A percentile compares a stretch with the other conserved stretches of the same genome.
phyloP scores from a whole-genome alignment of 306 rosid species.

The Vigna nakashimae region DNA sequence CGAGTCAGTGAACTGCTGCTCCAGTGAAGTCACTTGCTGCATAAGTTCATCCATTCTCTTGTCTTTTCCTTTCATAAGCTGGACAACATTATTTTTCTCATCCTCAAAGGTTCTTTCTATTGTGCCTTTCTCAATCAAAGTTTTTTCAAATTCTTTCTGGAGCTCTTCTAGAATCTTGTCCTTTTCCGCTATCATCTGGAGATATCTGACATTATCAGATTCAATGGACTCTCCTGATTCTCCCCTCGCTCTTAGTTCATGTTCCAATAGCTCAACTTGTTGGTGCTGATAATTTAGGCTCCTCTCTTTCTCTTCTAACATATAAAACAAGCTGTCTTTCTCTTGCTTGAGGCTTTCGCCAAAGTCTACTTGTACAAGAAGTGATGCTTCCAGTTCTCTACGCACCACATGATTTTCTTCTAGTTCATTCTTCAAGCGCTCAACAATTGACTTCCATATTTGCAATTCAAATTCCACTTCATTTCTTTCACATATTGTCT shows the following conservation, averaged over 20 bases:
- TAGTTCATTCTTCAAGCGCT: slow-evolving; percentile 58
- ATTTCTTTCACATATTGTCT: slow-evolving; percentile 61
- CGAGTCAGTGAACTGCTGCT: slow-evolving; percentile 58
- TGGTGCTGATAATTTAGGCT: slow-evolving; percentile 52
- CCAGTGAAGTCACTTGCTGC: slow-evolving; percentile 55
- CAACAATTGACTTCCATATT: slow-evolving; percentile 65
- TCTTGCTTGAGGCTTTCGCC: slow-evolving; percentile 70
- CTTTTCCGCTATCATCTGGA: slow-evolving; percentile 50
- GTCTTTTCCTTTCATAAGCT: not conserved
- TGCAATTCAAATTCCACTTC: slow-evolving; percentile 76
- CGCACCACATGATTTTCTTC: slow-evolving; percentile 60
- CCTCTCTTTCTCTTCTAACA: slow-evolving; percentile 56
- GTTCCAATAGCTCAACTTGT: slow-evolving; percentile 54
- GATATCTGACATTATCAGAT: slow-evolving; percentile 37
- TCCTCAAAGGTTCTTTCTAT: slow-evolving; percentile 50
- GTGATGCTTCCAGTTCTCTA: slow-evolving; percentile 78
- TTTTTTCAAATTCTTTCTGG: slow-evolving; percentile 62
- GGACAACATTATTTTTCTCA: slow-evolving; percentile 49
- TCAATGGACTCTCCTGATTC: slow-evolving; percentile 37
- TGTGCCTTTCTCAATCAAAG: slow-evolving; percentile 52
- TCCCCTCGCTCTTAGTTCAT: slow-evolving; percentile 43
- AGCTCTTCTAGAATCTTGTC: slow-evolving; percentile 65
- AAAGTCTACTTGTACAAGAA: slow-evolving; percentile 68
- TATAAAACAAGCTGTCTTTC: slow-evolving; percentile 46
- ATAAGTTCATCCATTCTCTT: slow-evolving; percentile 52